These are phyloP conservation scores for Daldinia decipiens DNA, from an alignment of 495 filamentous ascomycete genomes.

Conservation along the genomic window DNA sequence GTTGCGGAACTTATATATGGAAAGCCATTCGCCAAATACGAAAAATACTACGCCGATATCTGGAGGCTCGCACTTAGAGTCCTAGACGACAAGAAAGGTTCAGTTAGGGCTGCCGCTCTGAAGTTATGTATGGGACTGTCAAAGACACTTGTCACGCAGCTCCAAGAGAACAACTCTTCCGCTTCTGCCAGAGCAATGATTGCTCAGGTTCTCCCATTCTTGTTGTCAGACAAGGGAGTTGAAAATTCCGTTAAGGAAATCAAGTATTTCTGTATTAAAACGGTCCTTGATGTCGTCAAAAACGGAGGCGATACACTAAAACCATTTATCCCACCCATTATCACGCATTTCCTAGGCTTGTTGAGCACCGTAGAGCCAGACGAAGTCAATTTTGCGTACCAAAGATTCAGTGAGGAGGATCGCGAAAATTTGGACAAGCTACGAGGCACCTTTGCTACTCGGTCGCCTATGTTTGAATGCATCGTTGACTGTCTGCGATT, in stretches of 20 bases:
- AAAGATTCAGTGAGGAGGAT: conserved; percentile 87
- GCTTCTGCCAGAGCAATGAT: conserved; percentile 80
- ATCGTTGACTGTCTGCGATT: conserved; percentile 89
- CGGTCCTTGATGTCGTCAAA: conserved; percentile 88
- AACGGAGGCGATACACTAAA: conserved; percentile 77
- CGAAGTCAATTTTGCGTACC: conserved; percentile 88
- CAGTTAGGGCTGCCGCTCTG: conserved; percentile 81
- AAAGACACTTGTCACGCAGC: conserved; percentile 79
- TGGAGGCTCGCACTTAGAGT: conserved; percentile 85
- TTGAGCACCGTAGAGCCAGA: conserved; percentile 89
- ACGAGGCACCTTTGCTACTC: conserved; percentile 78
- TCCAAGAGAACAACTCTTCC: conserved; percentile 82
- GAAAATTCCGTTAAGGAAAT: conserved; percentile 90
- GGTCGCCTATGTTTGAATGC: conserved; percentile 92
- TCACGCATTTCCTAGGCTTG: conserved; percentile 81
- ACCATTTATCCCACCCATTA: conserved; percentile 81
- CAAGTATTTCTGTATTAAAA: conserved; percentile 74
- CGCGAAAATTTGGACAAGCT: conserved; percentile 87
- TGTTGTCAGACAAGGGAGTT: conserved; percentile 87
- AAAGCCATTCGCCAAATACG: conserved; percentile 77
- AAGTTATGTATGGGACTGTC: conserved; percentile 84
- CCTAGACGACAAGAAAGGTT: conserved; percentile 93
- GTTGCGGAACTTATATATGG: conserved; percentile 86
- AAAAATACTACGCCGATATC: conserved; percentile 83
- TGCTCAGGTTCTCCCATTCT: conserved; percentile 83